These are phyloP conservation scores for Rusavskia elegans DNA, from an alignment of 495 filamentous ascomycete genomes.

Conservation along the genomic window DNA sequence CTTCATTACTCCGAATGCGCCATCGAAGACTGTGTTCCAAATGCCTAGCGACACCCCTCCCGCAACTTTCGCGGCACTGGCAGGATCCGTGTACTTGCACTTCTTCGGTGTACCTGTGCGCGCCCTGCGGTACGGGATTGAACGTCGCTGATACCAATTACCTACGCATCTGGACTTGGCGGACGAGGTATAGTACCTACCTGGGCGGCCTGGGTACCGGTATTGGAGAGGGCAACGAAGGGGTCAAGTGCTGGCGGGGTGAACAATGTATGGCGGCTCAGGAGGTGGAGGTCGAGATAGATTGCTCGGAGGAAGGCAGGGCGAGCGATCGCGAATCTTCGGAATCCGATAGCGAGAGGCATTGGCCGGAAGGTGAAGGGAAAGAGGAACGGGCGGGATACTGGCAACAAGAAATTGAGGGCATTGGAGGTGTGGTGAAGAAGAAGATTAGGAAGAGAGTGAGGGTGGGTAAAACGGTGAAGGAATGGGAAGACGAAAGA, in stretches of 20 bases:
- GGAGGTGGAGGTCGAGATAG: conserved; percentile 64
- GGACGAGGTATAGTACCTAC: conserved; percentile 64
- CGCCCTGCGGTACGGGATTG: conserved; percentile 56
- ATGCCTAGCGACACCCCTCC: conserved; percentile 52
- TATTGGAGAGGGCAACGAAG: conserved; percentile 74
- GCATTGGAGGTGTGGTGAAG: conserved; percentile 72
- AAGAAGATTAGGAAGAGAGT: conserved; percentile 54
- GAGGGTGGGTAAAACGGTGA: conserved; percentile 63
- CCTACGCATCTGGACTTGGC: conserved; percentile 72
- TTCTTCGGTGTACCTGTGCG: conserved; percentile 61
- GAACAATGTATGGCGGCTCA: conserved; percentile 50
- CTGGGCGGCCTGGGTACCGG: conserved; percentile 72
- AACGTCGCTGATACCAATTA: conserved; percentile 58
- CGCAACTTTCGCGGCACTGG: background rate
- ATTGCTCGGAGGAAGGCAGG: conserved; percentile 33
- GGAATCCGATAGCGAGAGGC: background rate
- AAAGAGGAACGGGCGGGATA: conserved; percentile 47
- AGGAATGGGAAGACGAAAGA: conserved; percentile 67
- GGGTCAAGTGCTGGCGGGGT: conserved; percentile 67
- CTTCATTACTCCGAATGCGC: conserved; percentile 43
- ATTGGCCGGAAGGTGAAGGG: background rate
- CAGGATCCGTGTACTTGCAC: conserved; percentile 55
- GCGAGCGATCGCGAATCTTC: background rate
- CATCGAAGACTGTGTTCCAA: conserved; percentile 63
- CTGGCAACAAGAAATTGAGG: conserved; percentile 69